Conservation (phyloP, 192 early-diverging fungal species). For the Coemansia javaensis region DNA sequence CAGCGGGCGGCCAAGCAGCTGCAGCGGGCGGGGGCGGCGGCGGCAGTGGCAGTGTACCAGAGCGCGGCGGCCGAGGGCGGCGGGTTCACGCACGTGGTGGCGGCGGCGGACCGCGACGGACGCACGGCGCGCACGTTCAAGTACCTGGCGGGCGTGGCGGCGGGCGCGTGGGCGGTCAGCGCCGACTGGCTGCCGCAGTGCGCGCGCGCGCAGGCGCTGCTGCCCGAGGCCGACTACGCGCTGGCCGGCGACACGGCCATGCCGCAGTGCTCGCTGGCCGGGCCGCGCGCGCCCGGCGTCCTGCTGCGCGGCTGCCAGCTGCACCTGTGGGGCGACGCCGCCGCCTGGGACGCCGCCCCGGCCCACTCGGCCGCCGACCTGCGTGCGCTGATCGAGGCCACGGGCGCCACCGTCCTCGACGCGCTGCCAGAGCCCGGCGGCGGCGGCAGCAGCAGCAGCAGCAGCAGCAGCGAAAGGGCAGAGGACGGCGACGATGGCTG, state of each 20-base stretch:
- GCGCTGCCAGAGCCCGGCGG: background rate
- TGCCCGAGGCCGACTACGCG: constrained; percentile 15
- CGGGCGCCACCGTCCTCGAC: constrained; percentile 17
- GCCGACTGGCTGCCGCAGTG: constrained; percentile 32
- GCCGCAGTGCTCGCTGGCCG: constrained; percentile 2
- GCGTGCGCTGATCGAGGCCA: constrained; percentile 6
- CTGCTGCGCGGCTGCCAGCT: constrained; percentile 11
- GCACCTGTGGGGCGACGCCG: constrained; percentile 12
- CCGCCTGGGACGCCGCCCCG: background rate
- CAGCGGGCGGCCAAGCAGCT: constrained; percentile 11
- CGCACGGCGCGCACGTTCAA: constrained; percentile 41
- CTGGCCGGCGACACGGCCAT: constrained; percentile 26
- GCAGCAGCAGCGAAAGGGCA: no score
- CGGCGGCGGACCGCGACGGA: constrained; percentile 6
- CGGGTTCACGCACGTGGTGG: constrained; percentile 35
- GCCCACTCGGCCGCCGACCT: constrained; percentile 17
- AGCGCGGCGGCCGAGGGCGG: background rate
- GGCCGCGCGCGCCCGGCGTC: constrained; percentile 1
- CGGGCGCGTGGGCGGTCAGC: constrained; percentile 24
- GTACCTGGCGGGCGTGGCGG: constrained; percentile 31
- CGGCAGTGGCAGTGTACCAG: background rate
- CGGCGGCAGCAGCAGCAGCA: no score
- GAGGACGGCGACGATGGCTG: background rate
- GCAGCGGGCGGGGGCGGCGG: background rate
- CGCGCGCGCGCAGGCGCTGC: constrained; percentile 1